Evolutionary conservation across 2,329 filamentous ascomycete species (phyloP).

Genomic region (Fusarium sp.): DNA sequence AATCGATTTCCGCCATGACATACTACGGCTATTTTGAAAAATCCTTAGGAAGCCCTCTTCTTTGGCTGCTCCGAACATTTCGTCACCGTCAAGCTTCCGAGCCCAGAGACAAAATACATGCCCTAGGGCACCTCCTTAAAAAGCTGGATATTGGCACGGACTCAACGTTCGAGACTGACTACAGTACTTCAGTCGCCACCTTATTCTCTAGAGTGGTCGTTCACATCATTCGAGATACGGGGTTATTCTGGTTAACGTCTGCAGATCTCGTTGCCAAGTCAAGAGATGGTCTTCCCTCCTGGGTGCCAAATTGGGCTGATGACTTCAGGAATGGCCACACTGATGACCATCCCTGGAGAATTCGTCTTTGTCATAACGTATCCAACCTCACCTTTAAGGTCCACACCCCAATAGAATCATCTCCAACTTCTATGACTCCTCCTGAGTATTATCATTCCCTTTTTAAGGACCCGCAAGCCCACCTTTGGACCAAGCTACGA

Average conservation of each 20-base stretch:
- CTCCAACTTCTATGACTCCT: slow-evolving; percentile 5
- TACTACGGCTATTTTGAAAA: slow-evolving; percentile 29
- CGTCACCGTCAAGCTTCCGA: slow-evolving; percentile 34
- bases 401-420: neutral
- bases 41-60: slow-evolving; percentile 36
- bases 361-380: slow-evolving; percentile 41
- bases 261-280: slow-evolving; percentile 35
- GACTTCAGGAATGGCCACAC: slow-evolving; percentile 23
- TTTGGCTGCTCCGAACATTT: slow-evolving; percentile 41
- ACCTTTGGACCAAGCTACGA: slow-evolving; percentile 1
- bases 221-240: slow-evolving; percentile 37
- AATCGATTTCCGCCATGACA: slow-evolving; percentile 11
- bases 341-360: slow-evolving; percentile 26
- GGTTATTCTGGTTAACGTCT: slow-evolving; percentile 42
- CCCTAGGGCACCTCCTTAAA: slow-evolving; percentile 24
- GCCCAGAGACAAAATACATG: slow-evolving; percentile 41
- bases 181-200: slow-evolving; percentile 15
- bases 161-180: slow-evolving; percentile 16
- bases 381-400: slow-evolving; percentile 15
- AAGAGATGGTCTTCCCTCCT: slow-evolving; percentile 39
- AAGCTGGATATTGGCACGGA: slow-evolving; percentile 15
- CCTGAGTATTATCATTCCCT: slow-evolving; percentile 17
- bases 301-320: slow-evolving; percentile 44
- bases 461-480: neutral
- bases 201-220: slow-evolving; percentile 30